phyloP scores from a whole-genome alignment of 2,329 filamentous ascomycete genomes.

The Talaromyces islandicus region DNA sequence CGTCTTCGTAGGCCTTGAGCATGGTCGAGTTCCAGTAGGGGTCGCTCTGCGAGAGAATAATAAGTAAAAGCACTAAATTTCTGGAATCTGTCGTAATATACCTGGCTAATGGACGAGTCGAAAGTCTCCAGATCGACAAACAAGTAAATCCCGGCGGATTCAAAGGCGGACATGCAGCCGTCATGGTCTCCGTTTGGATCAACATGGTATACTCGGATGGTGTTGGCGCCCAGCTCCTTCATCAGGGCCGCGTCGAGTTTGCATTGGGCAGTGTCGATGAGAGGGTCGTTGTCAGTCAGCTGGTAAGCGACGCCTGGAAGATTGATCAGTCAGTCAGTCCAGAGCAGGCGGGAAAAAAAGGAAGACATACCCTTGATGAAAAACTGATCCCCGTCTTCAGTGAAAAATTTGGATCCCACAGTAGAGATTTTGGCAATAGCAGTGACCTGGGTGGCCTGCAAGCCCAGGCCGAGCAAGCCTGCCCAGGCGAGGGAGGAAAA shows the following conservation, averaged over 20 bases:
- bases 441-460: conserved; percentile 21
- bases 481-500: conserved; percentile 9
- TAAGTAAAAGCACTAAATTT: not conserved
- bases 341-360: not conserved
- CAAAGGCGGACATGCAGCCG: conserved; percentile 75
- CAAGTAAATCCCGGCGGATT: conserved; percentile 73
- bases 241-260: conserved; percentile 68
- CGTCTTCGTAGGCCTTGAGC: conserved; percentile 59
- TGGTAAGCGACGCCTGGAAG: conserved; percentile 65
- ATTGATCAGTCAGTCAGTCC: not conserved
- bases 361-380: conserved; percentile 66
- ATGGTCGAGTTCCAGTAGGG: conserved; percentile 70
- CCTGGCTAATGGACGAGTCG: conserved; percentile 25
- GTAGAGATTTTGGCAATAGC: conserved; percentile 52
- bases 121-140: conserved; percentile 69
- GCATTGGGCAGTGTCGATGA: conserved; percentile 71
- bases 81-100: not conserved
- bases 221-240: conserved; percentile 73
- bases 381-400: conserved; percentile 68
- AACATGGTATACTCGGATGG: conserved; percentile 85
- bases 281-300: conserved; percentile 63
- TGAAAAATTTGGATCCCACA: conserved; percentile 80
- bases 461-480: conserved; percentile 21
- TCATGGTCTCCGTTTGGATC: conserved; percentile 65
- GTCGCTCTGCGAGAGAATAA: conserved; percentile 36